Evolutionary conservation across 2,329 filamentous ascomycete species (phyloP).

Genomic region (Hysterium pulicare): DNA sequence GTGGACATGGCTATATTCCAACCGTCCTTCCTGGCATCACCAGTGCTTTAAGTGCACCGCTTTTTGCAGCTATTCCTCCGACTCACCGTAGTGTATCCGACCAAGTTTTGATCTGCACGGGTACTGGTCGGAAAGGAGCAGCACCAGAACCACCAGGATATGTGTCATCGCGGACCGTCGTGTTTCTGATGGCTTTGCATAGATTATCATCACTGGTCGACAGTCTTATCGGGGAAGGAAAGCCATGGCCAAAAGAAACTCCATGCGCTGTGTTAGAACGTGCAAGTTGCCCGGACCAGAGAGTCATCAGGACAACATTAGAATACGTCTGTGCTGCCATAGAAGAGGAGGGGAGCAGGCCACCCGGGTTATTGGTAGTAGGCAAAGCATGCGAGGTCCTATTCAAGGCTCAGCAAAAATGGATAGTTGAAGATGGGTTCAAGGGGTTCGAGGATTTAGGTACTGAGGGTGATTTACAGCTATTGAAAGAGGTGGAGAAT

Average conservation of each 20-base stretch:
- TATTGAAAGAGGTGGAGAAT: not conserved
- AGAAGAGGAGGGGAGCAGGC: constrained; percentile 82
- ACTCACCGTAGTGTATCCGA: constrained; percentile 90
- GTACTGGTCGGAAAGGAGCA: constrained; percentile 86
- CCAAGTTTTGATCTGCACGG: constrained; percentile 93
- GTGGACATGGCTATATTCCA: constrained; percentile 63
- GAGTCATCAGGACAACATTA: constrained; percentile 85
- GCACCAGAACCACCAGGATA: constrained; percentile 78
- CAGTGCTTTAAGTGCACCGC: constrained; percentile 77
- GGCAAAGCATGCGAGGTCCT: constrained; percentile 81
- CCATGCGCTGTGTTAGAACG: constrained; percentile 92
- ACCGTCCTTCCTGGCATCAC: constrained; percentile 87
- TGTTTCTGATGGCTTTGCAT: constrained; percentile 95
- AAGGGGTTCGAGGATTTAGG: constrained; percentile 60
- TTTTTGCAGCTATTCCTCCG: constrained; percentile 83
- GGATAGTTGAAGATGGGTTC: constrained; percentile 87
- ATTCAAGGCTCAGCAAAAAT: constrained; percentile 60
- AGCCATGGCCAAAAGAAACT: constrained; percentile 68
- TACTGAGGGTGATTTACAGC: not conserved
- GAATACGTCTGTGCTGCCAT: constrained; percentile 76
- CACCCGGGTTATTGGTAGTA: constrained; percentile 83
- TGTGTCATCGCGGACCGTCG: constrained; percentile 72
- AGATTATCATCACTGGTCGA: constrained; percentile 70
- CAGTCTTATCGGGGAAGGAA: constrained; percentile 52
- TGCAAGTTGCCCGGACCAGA: constrained; percentile 89